Evolutionary conservation across 306 rosid genomes (phyloP), one percentile per base, ranked within the genome.

Genomic region (Dalbergia oliveri): DNA sequence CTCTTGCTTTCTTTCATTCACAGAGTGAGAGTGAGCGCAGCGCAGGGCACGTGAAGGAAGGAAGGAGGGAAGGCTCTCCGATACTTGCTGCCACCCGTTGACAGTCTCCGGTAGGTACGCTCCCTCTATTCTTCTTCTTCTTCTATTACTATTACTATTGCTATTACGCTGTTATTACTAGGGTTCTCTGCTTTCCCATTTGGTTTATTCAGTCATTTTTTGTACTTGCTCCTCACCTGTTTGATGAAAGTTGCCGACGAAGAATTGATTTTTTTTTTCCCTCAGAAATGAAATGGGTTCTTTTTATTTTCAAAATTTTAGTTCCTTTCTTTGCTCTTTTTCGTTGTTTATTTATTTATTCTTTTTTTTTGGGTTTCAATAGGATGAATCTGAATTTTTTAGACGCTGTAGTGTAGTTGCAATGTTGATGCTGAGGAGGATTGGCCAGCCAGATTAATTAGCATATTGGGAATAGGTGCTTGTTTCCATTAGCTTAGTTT

Each of bases 201-300:
- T 14, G 15, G 7, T 0, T 61, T 11, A 0, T n/a, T n/a, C 13
- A 7, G 26, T 54, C 6, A 7, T 54, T 54, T 54, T 54, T 16
- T 6, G 23, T 54, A 5, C 26, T 75, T 65, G 74, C 57, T 19
- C 8, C 6, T 13, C 67, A 39, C 56, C 49, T 63, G 79, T 80
- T 53, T 63, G 78, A 72, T 72, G 35, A 23, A 72, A 80, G 54
- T 80, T 39, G 6, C 54, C 66, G 51, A 14, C 9, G 0, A 62
- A 6, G 33, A 13, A 5, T 34, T 68, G 11, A 39, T 39, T 10
- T 19, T 8, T 72, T 41, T 50, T 26, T 26, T 11, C 0, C 3
- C 50, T 10, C 3, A 44, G 41, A 37, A 37, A 6, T 26, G 23
- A 51, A 53, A 51, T 35, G 47, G 21, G 11, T 60, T 45, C 6